Conservation (phyloP, 2,329 filamentous ascomycete species). For the Colletotrichum aenigma region DNA sequence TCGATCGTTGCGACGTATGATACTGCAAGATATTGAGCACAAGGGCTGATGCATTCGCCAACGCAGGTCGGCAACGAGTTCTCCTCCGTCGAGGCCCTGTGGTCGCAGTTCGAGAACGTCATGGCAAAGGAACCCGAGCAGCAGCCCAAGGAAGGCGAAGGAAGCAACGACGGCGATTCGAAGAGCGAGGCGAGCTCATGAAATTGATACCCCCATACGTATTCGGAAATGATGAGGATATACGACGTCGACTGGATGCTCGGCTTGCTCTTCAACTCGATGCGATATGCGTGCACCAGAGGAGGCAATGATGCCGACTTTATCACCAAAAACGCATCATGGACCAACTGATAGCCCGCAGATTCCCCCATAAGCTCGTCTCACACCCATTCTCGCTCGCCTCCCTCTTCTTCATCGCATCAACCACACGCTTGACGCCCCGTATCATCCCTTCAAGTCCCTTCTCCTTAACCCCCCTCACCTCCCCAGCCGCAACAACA, state of each 20-base stretch:
- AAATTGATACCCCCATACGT: conserved; percentile 10
- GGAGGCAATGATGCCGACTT: not conserved
- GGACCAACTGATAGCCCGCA: not conserved
- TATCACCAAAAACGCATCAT: not conserved
- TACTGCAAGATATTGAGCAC: rapidly evolving
- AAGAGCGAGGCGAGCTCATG: conserved; percentile 28
- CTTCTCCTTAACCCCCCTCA: not conserved
- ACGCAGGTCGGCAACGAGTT: conserved; percentile 90
- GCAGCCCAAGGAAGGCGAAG: conserved; percentile 25
- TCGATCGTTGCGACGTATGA: not conserved
- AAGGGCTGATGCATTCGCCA: not conserved
- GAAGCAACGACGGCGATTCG: conserved; percentile 27
- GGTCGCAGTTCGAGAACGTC: conserved; percentile 96
- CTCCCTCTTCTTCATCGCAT: not conserved
- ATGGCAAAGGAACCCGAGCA: conserved; percentile 75
- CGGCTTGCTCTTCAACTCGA: not conserved
- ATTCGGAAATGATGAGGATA: not conserved
- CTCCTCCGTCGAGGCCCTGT: conserved; percentile 92
- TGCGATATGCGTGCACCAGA: not conserved
- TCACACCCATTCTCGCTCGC: not conserved
- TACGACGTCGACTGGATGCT: not conserved
- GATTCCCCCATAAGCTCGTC: not conserved
- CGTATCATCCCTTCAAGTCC: not conserved
- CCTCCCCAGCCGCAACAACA: not conserved
- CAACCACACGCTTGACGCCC: not conserved